Conservation (phyloP, 1,139 yeast species). For the Saccharomyces hybrid region DNA sequence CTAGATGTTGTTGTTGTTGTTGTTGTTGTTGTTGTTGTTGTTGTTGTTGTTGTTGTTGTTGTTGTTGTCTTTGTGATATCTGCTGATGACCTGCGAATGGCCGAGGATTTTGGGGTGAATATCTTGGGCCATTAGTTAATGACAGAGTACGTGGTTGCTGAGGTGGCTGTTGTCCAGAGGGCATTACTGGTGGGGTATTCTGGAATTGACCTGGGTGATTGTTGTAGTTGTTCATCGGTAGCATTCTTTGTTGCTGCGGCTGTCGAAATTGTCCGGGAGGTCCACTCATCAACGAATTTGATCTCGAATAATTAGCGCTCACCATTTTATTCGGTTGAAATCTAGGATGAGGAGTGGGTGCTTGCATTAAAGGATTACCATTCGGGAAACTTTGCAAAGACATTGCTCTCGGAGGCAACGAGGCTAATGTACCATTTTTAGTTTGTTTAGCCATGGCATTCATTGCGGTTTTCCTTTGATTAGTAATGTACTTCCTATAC, state of each 20-base stretch:
- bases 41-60: too few relatives aligned
- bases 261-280: constrained; percentile 12
- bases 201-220: not conserved
- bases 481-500: constrained; percentile 62
- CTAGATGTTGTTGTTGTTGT: too few relatives aligned
- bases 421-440: constrained; percentile 10
- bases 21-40: too few relatives aligned
- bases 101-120: not conserved
- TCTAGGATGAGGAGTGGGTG: not conserved
- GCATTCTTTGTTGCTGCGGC: not conserved
- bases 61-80: not conserved
- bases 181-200: not conserved
- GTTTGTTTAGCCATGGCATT: constrained; percentile 38
- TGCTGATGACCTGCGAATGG: not conserved
- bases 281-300: constrained; percentile 22
- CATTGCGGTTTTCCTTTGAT: constrained; percentile 53
- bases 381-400: constrained; percentile 39
- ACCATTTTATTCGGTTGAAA: not conserved
- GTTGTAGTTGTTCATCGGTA: not conserved
- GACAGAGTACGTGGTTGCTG: not conserved
- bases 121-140: not conserved
- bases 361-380: constrained; percentile 9
- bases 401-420: constrained; percentile 44
- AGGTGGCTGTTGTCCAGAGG: not conserved
- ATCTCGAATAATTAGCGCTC: constrained; percentile 11